Conservation (phyloP, 805 yeast genomes). For the Yamadazyma insecticola region DNA sequence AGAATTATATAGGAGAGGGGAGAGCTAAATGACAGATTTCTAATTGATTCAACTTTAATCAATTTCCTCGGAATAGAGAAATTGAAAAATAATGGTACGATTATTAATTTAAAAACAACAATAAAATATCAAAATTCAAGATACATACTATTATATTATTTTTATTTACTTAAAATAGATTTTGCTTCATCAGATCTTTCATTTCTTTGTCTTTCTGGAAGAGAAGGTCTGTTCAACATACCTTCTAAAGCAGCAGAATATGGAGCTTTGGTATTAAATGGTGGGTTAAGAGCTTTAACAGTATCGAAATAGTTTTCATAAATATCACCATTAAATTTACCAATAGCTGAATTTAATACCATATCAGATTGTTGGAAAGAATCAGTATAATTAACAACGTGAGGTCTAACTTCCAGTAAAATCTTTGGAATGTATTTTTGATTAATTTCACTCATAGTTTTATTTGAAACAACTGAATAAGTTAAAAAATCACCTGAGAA, state of each 20-base stretch:
- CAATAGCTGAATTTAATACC: conserved; percentile 39
- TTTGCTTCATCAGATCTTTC: conserved; percentile 34
- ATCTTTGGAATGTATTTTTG: conserved; percentile 25
- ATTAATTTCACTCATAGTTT: conserved; percentile 23
- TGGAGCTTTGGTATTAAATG: conserved; percentile 35
- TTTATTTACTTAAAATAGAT: conserved; percentile 24
- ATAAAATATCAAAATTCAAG: too few relatives aligned
- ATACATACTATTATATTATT: too few relatives aligned
- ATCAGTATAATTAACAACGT: conserved; percentile 38
- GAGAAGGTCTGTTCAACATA: conserved; percentile 36
- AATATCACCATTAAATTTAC: conserved; percentile 39
- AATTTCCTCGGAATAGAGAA: too few relatives aligned
- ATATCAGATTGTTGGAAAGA: conserved; percentile 41
- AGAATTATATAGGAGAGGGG: too few relatives aligned
- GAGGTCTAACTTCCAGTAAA: conserved; percentile 35
- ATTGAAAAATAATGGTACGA: too few relatives aligned
- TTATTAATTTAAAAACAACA: too few relatives aligned
- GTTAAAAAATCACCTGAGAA: conserved; percentile 36
- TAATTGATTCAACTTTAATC: too few relatives aligned
- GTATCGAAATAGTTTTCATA: conserved; percentile 38
- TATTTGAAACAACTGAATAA: conserved; percentile 27
- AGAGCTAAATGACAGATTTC: too few relatives aligned
- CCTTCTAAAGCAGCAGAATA: conserved; percentile 33
- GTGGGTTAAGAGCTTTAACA: conserved; percentile 32
- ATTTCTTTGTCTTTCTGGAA: conserved; percentile 33